Evolutionary conservation across 1,284 basidiomycete species (phyloP), one percentile per base, ranked within the genome.

Genomic region (Inonotus obliquus): DNA sequence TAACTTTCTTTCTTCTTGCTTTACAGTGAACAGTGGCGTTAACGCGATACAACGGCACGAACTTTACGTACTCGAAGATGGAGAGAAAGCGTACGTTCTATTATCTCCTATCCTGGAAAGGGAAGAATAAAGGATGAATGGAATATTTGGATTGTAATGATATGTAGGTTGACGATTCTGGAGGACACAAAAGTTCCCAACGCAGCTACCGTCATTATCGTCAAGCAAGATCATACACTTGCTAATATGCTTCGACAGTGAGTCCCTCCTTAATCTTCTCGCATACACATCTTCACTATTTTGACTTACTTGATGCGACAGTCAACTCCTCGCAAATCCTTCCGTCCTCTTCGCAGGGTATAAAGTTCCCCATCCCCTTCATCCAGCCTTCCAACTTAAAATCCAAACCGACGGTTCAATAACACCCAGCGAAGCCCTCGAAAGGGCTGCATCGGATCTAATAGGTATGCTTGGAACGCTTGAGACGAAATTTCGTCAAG

Each of bases 101-200:
- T 41, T 59, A 54, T 32, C 60, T 14, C 10, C 29, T 51, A 6
- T 29, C 10, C 25, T 35, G 32, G 32, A 32, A 9, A 32, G 32
- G 4, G n/a, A 19, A 2, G 14, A 4, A 32, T 19, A 52, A 17
- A 44, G 14, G n/a, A 23, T 45, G n/a, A 49, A 29, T 14, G 23
- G 27, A 13, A n/a, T 25, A 11, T 57, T 51, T n/a, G 41, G 2
- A 17, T 44, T 11, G 17, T 44, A 39, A 44, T 44, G 5, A 44
- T 21, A 32, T 32, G n/a, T 69, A 96, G 95, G 54, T 86, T 98
- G 63, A 92, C 95, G 70, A 82, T 98, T 59, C 86, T 85, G 11
- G 96, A 98, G 76, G 96, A 99, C 75, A 96, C 94, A 53, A 97
- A 96, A 77, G 92, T 99, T 63, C 94, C 96, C 1, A 98, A 98